These are phyloP conservation scores for Syzygium aromaticum DNA, from an alignment of 345 rosid genomes.

Conservation along the genomic window DNA sequence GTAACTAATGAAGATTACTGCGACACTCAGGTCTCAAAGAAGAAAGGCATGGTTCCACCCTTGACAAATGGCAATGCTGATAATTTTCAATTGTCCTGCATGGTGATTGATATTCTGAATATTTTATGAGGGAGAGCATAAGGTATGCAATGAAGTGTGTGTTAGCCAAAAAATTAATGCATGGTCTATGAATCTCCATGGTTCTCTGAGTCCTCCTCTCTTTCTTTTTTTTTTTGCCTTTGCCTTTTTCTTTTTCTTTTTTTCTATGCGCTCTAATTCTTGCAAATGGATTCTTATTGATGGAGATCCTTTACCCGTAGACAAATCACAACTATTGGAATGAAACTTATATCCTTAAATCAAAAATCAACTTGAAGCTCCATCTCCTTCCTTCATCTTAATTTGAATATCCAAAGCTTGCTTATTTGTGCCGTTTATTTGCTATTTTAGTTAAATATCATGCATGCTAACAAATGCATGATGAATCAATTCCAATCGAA, in stretches of 20 bases:
- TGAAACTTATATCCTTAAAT: background rate
- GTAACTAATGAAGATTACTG: too few relatives aligned
- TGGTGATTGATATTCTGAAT: rapidly evolving
- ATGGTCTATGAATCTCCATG: background rate
- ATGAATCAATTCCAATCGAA: background rate
- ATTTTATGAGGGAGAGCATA: too few relatives aligned
- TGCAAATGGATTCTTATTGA: background rate
- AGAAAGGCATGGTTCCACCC: too few relatives aligned
- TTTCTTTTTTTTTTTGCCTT: too few relatives aligned
- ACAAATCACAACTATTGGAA: background rate
- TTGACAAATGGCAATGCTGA: too few relatives aligned
- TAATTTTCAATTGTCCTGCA: too few relatives aligned
- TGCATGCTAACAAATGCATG: background rate
- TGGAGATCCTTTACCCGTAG: background rate
- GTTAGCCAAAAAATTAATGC: background rate
- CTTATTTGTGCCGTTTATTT: background rate
- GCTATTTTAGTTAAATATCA: background rate
- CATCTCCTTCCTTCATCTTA: background rate
- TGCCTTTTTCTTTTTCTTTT: too few relatives aligned
- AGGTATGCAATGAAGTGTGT: background rate
- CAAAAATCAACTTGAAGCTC: background rate
- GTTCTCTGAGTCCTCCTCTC: background rate
- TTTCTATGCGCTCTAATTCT: background rate
- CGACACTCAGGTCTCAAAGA: too few relatives aligned
- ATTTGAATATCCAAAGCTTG: background rate